A percentile compares a stretch with the other conserved stretches of the same genome.
These are phyloP conservation scores for Nothophoma quercina DNA, from an alignment of 2,329 filamentous ascomycete genomes.

Conservation along the genomic window DNA sequence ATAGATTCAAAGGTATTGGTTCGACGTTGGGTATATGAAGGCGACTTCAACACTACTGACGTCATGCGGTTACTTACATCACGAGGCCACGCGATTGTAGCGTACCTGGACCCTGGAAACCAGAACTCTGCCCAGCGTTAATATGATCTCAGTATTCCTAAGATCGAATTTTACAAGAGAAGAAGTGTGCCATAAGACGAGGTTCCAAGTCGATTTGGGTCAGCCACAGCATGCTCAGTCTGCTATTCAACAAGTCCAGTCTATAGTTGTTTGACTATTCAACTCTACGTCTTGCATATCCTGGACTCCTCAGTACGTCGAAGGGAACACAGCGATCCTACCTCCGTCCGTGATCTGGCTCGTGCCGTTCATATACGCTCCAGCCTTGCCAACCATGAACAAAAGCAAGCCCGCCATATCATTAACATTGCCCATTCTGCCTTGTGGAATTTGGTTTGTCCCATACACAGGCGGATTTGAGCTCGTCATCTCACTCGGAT, in stretches of 20 bases:
- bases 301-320: conserved; percentile 37
- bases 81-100: conserved; percentile 7
- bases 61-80: conserved; percentile 11
- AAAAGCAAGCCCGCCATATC: conserved; percentile 60
- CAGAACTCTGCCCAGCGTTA: no score
- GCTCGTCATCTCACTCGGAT: conserved; percentile 55
- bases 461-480: conserved; percentile 39
- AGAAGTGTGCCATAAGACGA: no score
- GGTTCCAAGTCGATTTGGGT: no score
- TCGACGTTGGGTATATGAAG: conserved; percentile 6
- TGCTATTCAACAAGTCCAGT: no score
- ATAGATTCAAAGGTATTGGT: no score
- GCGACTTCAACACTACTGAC: conserved; percentile 3
- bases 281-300: not conserved
- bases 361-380: conserved; percentile 63
- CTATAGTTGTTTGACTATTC: not conserved
- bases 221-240: no score
- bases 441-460: conserved; percentile 49
- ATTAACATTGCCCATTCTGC: conserved; percentile 51
- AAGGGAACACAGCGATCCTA: conserved; percentile 45
- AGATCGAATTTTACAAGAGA: no score
- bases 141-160: no score
- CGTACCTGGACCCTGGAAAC: not conserved
- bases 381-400: conserved; percentile 60
- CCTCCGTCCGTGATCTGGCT: conserved; percentile 59